A percentile compares a stretch with the other conserved stretches of the same genome.
These are phyloP conservation scores for Fusarium mexicanum DNA, from an alignment of 2,329 filamentous ascomycete species.

Conservation along the genomic window DNA sequence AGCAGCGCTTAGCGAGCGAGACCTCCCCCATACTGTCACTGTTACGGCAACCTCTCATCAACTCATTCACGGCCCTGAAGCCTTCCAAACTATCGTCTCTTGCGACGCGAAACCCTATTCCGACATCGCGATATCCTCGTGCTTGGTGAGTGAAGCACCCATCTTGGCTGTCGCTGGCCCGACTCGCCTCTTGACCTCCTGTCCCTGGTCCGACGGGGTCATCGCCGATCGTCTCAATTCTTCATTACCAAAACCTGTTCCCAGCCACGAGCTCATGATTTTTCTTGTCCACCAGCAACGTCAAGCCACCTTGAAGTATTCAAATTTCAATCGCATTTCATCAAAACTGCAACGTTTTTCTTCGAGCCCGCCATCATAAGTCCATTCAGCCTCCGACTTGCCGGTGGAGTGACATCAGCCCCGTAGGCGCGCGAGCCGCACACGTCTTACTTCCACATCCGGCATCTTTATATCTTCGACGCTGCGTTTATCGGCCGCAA, in stretches of 20 bases:
- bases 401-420: conserved; percentile 36
- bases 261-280: conserved; percentile 37
- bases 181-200: conserved; percentile 20
- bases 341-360: neutral
- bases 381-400: conserved; percentile 1
- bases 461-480: conserved; percentile 30
- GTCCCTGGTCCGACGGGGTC: conserved; percentile 15
- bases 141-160: conserved; percentile 40
- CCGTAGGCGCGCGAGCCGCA: conserved; percentile 35
- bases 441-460: conserved; percentile 32
- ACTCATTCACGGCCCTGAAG: conserved; percentile 37
- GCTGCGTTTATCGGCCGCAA: conserved; percentile 34
- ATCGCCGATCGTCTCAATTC: conserved; percentile 30
- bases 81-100: conserved; percentile 36
- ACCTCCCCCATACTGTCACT: conserved; percentile 40
- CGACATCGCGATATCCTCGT: conserved; percentile 41
- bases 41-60: conserved; percentile 45
- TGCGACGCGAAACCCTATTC: conserved; percentile 37
- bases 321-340: conserved; percentile 14
- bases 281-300: conserved; percentile 31
- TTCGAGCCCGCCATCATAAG: conserved; percentile 5
- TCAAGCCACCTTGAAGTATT: conserved; percentile 18
- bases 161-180: conserved; percentile 30
- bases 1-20: conserved; percentile 50
- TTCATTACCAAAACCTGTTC: conserved; percentile 34